Evolutionary conservation across 1,139 yeast genomes (phyloP).

Genomic region (Geotrichum candidum): DNA sequence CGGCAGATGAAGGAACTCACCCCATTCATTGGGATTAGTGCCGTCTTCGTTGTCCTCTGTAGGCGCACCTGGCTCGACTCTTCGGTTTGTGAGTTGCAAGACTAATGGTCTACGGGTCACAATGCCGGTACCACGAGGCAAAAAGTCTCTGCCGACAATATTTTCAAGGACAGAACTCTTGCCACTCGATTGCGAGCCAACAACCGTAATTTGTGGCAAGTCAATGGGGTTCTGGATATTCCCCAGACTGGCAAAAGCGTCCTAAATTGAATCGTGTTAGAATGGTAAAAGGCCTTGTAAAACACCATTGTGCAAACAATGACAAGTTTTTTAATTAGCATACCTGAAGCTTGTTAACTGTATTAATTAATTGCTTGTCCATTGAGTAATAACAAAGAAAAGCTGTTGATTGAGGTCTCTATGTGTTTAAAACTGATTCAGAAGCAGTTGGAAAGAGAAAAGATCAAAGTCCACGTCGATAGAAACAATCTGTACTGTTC

Average conservation of each 20-base stretch:
- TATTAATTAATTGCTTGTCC: constrained; percentile 87
- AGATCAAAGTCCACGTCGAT: constrained; percentile 10
- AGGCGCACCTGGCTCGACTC: constrained; percentile 34
- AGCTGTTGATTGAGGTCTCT: not conserved
- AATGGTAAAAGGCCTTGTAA: constrained; percentile 66
- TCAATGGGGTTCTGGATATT: constrained; percentile 49
- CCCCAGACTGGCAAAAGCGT: constrained; percentile 88
- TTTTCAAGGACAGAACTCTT: constrained; percentile 91
- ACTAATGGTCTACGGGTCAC: constrained; percentile 92
- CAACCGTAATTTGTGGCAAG: constrained; percentile 93
- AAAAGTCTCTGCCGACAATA: constrained; percentile 89
- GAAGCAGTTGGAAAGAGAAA: not conserved
- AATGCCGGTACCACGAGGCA: constrained; percentile 94
- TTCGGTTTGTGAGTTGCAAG: constrained; percentile 68
- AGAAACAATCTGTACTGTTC: not conserved
- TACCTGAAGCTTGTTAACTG: constrained; percentile 71
- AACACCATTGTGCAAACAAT: not conserved
- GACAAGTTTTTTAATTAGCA: constrained; percentile 8
- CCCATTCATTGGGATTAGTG: constrained; percentile 93
- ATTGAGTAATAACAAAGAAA: constrained; percentile 35
- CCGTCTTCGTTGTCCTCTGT: constrained; percentile 37
- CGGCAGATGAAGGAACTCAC: constrained; percentile 91
- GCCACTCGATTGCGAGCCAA: constrained; percentile 93
- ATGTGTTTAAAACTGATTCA: not conserved
- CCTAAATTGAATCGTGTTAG: constrained; percentile 78